A percentile compares a stretch with the other conserved stretches of the same genome.
Conservation (phyloP, 768 basidiomycete species). For the Lentinula boryana region DNA sequence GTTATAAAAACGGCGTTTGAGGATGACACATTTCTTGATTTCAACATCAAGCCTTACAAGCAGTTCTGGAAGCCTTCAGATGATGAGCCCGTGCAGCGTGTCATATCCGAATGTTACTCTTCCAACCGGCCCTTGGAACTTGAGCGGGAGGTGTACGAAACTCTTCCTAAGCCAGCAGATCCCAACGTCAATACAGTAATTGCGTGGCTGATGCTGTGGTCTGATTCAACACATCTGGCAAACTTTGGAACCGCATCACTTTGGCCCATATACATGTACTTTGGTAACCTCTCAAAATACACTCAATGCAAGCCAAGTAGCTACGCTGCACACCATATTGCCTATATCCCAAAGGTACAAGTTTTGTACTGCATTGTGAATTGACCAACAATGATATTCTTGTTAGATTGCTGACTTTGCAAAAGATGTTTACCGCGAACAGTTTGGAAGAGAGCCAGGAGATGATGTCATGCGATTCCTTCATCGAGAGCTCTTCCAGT, state of each 20-base stretch:
- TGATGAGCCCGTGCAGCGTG: background rate
- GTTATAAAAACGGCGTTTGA: constrained; percentile 9
- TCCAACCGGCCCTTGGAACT: background rate
- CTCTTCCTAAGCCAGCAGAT: constrained; percentile 7
- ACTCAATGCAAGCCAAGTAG: constrained; percentile 19
- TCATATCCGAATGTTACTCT: background rate
- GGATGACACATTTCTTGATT: background rate
- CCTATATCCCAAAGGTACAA: constrained; percentile 35
- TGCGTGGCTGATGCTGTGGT: constrained; percentile 21
- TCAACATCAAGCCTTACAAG: constrained; percentile 7
- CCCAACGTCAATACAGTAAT: constrained; percentile 8
- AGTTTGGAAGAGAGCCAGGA: constrained; percentile 7
- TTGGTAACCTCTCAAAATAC: constrained; percentile 37
- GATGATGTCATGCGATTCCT: constrained; percentile 15
- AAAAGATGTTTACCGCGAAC: constrained; percentile 16
- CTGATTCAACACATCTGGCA: constrained; percentile 25
- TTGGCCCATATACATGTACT: constrained; percentile 26
- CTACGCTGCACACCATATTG: constrained; percentile 30
- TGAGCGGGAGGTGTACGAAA: background rate
- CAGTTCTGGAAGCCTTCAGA: constrained; percentile 9
- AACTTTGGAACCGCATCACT: constrained; percentile 24
- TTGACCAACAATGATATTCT: background rate
- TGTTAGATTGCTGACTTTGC: constrained; percentile 22
- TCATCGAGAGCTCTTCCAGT: constrained; percentile 14
- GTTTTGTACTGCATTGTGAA: background rate